Base-by-base conservation (phyloP, 2,329 filamentous ascomycete species). In the Celoporthe dispersa region DNA sequence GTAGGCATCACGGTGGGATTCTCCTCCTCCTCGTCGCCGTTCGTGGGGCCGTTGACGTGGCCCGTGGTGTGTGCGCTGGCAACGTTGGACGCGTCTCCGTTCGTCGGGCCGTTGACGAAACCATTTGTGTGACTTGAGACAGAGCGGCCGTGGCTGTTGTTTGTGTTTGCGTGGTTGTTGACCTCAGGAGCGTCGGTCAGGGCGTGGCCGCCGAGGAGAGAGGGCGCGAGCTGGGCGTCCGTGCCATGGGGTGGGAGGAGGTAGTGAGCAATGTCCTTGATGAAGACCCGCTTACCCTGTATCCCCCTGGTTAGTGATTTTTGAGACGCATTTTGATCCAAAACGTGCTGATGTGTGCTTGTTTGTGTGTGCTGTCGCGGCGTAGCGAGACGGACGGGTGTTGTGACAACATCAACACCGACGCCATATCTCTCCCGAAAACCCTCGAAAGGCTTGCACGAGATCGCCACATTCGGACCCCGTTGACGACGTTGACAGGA, bases 251-350 rank as follows among this genome's bases (percentile, higher is more conserved):
- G 93, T 6, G 94, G 92, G 73, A 97, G 85, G 74, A 98, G 86
- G 80, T 98, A 98, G 81, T 98, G 92, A 68, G 92, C 91, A 84
- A 98, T 99, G 80, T 98, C 96, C 81, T 99, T 99, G 87, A 99
- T 96, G 84, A 98, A 98, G 76, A 97, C 84, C 75, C 95, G 92
- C 84, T 97, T 97, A 76, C 90, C 92, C 92, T 97, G 75, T 76
- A 68, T 60, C 55, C 53, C 55, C 11, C 9, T 60, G 69, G 68
- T 70, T 63, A 73, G 70, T 68, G 53, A 16, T 60, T 59, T 66
- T 7, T 2, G 12, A 48, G 39, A 16, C 35, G 14, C 53, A 19
- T 63, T 37, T 3, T 19, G 48, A 8, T 33, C 33, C 12, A n/a
- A n/a, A 25, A 48, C 16, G n/a, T 48, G 12, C 35, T 44, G n/a